phyloP scores from a whole-genome alignment of 192 early-diverging fungal genomes.

The Coemansia guatemalensis region DNA sequence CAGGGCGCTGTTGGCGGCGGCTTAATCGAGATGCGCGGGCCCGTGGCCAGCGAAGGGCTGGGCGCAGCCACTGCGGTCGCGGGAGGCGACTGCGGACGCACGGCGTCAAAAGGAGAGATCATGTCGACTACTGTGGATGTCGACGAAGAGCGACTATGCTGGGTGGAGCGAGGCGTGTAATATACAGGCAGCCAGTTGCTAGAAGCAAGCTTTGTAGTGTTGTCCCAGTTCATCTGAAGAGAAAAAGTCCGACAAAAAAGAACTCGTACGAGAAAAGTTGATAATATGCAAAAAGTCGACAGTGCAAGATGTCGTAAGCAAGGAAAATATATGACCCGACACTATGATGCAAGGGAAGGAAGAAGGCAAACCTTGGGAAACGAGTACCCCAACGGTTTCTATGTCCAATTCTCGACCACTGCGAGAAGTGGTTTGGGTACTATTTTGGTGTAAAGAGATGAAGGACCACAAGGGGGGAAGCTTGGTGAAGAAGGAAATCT shows the following conservation, averaged over 20 bases:
- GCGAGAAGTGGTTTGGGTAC: no score
- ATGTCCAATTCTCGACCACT: no score
- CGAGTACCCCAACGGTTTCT: no score
- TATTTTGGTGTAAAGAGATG: background rate
- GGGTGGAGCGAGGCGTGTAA: slow-evolving; percentile 5
- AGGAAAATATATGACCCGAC: no score
- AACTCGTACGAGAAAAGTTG: background rate
- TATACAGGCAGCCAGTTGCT: slow-evolving; percentile 11
- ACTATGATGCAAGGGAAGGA: no score
- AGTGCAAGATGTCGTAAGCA: no score
- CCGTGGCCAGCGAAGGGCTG: background rate
- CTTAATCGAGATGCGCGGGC: slow-evolving; percentile 1
- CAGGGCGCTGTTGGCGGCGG: slow-evolving; percentile 6
- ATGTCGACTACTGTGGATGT: slow-evolving; percentile 31
- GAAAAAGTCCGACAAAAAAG: background rate
- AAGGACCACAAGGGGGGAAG: background rate
- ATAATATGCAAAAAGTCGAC: background rate
- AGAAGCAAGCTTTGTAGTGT: slow-evolving; percentile 2
- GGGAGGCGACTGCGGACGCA: slow-evolving; percentile 6
- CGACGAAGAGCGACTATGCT: slow-evolving; percentile 40
- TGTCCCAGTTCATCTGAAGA: background rate
- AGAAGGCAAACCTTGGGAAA: no score
- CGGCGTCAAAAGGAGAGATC: background rate
- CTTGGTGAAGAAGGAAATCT: no score
- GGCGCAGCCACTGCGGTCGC: slow-evolving; percentile 12